Percentiles rank a stretch among this genome's conserved stretches.
Conservation (phyloP, 2,329 filamentous ascomycete species). For the Fusarium secorum region DNA sequence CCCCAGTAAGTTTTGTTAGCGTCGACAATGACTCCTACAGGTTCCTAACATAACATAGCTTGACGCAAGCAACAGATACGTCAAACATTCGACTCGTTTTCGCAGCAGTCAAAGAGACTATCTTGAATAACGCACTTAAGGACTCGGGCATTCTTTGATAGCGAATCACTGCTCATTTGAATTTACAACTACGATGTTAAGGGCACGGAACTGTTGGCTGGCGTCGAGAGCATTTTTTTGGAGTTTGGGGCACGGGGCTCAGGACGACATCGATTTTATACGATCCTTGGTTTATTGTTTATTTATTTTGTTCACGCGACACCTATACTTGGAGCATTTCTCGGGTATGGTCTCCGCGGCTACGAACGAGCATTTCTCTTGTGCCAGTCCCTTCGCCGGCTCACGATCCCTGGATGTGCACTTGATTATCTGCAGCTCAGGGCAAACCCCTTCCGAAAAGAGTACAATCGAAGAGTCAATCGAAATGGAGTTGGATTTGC, state of each 20-base stretch:
- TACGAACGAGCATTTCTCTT: constrained; percentile 13
- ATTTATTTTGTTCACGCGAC: constrained; percentile 19
- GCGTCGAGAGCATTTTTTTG: constrained; percentile 42
- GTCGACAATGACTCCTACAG: background rate
- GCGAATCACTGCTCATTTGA: constrained; percentile 18
- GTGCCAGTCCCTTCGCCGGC: constrained; percentile 19
- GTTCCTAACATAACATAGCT: constrained; percentile 59
- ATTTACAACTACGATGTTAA: constrained; percentile 36
- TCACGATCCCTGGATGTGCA: constrained; percentile 12
- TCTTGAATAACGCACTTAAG: constrained; percentile 96
- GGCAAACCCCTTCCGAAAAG: constrained; percentile 14
- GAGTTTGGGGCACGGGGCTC: constrained; percentile 36
- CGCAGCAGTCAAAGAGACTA: constrained; percentile 98
- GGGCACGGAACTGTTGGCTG: constrained; percentile 36
- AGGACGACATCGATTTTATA: constrained; percentile 38
- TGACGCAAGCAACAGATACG: constrained; percentile 98
- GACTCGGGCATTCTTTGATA: constrained; percentile 92
- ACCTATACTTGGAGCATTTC: constrained; percentile 25
- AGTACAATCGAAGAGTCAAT: constrained; percentile 6
- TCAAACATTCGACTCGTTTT: constrained; percentile 98
- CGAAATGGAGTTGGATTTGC: constrained; percentile 25
- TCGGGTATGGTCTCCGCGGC: constrained; percentile 18
- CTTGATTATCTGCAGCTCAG: constrained; percentile 7
- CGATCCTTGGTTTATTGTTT: constrained; percentile 32
- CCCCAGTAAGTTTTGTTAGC: constrained; percentile 76